Conservation (phyloP, 768 basidiomycete genomes). For the Russula abietina region DNA sequence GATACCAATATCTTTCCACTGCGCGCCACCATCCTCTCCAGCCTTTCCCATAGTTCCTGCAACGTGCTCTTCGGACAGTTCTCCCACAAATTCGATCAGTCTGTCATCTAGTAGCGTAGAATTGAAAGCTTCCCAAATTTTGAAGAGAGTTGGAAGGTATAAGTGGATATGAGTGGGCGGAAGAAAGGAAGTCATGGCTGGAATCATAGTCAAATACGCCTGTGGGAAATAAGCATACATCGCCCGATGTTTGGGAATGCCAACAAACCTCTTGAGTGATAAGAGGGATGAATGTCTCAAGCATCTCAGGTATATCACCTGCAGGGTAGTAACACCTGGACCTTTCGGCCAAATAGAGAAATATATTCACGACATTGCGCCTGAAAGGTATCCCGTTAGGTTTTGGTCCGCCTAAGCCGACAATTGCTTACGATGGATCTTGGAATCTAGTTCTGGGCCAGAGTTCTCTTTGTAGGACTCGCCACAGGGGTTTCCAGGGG, state of each 20-base stretch:
- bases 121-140: slow-evolving; percentile 74
- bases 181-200: slow-evolving; percentile 71
- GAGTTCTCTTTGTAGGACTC: slow-evolving; percentile 62
- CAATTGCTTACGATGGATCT: slow-evolving; percentile 47
- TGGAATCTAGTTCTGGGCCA: slow-evolving; percentile 62
- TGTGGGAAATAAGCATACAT: slow-evolving; percentile 28
- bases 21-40: slow-evolving; percentile 50
- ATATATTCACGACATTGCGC: slow-evolving; percentile 63
- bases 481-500: slow-evolving; percentile 74
- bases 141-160: slow-evolving; percentile 68
- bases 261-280: slow-evolving; percentile 61
- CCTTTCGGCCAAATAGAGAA: slow-evolving; percentile 67
- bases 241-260: background rate
- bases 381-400: slow-evolving; percentile 8
- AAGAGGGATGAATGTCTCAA: slow-evolving; percentile 62
- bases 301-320: slow-evolving; percentile 61
- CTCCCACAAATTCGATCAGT: slow-evolving; percentile 62
- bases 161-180: slow-evolving; percentile 59
- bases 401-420: background rate
- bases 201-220: slow-evolving; percentile 66
- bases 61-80: slow-evolving; percentile 66
- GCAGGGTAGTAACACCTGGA: slow-evolving; percentile 66
- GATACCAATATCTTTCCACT: slow-evolving; percentile 83
- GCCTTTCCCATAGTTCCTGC: slow-evolving; percentile 48
- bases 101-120: slow-evolving; percentile 69